These are phyloP conservation scores for Spizellomyces sp. DNA, from an alignment of 192 early-diverging fungal species.

Conservation along the genomic window DNA sequence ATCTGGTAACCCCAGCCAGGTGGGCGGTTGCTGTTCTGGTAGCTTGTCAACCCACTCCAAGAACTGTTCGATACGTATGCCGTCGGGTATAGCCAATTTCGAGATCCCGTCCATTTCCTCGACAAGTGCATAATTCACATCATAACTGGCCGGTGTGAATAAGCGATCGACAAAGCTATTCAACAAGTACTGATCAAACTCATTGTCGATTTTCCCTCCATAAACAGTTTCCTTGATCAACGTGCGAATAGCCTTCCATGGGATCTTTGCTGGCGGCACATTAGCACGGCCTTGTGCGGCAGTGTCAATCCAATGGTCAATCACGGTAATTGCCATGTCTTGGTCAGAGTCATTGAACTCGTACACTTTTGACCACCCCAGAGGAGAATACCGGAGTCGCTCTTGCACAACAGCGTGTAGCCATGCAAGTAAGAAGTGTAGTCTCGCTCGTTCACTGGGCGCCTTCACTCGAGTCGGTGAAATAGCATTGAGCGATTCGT, in stretches of 20 bases:
- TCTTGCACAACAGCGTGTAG: slow-evolving; percentile 93
- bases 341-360: slow-evolving; percentile 99
- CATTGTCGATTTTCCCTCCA: slow-evolving; percentile 95
- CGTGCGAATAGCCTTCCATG: slow-evolving; percentile 90
- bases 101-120: slow-evolving; percentile 39
- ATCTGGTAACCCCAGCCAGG: slow-evolving; percentile 93
- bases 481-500: slow-evolving; percentile 77
- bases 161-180: slow-evolving; percentile 82
- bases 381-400: slow-evolving; percentile 93
- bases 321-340: slow-evolving; percentile 83
- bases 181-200: slow-evolving; percentile 83
- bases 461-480: slow-evolving; percentile 59
- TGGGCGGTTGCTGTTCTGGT: slow-evolving; percentile 91
- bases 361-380: slow-evolving; percentile 97
- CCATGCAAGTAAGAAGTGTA: slow-evolving; percentile 97
- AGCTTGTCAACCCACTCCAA: slow-evolving; percentile 84
- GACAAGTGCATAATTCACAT: slow-evolving; percentile 79
- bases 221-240: slow-evolving; percentile 90
- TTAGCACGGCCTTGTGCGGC: slow-evolving; percentile 81
- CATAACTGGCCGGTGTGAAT: slow-evolving; percentile 79
- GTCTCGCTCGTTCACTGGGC: slow-evolving; percentile 83
- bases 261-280: slow-evolving; percentile 91
- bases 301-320: slow-evolving; percentile 91
- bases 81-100: slow-evolving; percentile 78
- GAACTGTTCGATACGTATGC: slow-evolving; percentile 82